Base-by-base conservation (phyloP, 2,329 filamentous ascomycete species). In the Salinomyces thailandicus region DNA sequence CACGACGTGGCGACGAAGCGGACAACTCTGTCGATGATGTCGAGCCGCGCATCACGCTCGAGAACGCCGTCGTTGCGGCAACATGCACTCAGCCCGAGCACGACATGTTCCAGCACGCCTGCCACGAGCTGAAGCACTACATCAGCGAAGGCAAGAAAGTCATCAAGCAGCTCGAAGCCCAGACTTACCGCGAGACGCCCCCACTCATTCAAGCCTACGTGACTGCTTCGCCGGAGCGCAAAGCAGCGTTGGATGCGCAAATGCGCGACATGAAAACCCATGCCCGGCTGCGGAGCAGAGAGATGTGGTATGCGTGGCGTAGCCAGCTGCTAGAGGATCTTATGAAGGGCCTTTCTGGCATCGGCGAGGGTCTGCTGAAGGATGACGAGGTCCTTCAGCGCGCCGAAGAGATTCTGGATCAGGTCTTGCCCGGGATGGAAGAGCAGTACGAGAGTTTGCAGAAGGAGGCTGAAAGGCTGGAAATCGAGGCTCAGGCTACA, bases 261-360 rank as follows among this genome's bases (percentile, higher is more conserved):
- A 91, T 98, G 68, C 91, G 93, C 60, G 95, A 96, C 53, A 82
- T 94, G 60, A 96, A 95, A 66, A 87, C 85, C 0, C 83, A 93
- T 58, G 85, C 89, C 12, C 76, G 91, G 17, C 71, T 95, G 11
- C 68, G 87, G 35, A 95, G 89, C 64, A 95, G 95, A 57, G 85
- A 85, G 39, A 87, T 91, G 68, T 98, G 91, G 91, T 98, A 98
- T 58, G 82, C 89, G 53, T 98, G 91, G 91, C 80, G 91, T 27
- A 89, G 84, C 71, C 89, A 91, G 52, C 72, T 96, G 16, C 78
- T 83, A 18, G 72, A 86, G 38, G 82, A 85, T 13, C 71, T 98
- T 24, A 86, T 82, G 54, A 79, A 85, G 49, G 87, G 84, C 3
- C 72, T 96, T 3, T 60, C 82, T 37, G 77, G 74, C 42, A 91